Evolutionary conservation across 306 rosid genomes (phyloP), one percentile per base, ranked within the genome.

Genomic region (Glycyrrhiza uralensis): DNA sequence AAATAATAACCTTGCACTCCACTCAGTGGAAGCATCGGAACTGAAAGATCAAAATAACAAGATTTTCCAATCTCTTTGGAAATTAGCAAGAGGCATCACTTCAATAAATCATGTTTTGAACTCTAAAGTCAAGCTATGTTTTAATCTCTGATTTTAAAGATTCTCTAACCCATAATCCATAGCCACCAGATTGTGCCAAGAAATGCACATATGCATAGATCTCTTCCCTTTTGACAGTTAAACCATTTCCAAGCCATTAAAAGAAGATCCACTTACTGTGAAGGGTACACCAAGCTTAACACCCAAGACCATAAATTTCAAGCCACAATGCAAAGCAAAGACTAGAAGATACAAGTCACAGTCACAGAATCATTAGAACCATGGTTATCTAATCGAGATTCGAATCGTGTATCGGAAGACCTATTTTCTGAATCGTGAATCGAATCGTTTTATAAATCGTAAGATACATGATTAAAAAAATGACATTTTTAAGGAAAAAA

Each of bases 221-320:
- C 46, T 32, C 69, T 59, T 17, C 33, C n/a, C 36, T 55, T 54
- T 55, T 54, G 42, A 35, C 14, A 41, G 41, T 30, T 56, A 42
- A 56, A 41, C 20, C 20, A 18, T 26, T 17, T 39, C 22, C 29
- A 45, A 41, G 28, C 55, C 10, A 49, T 69, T 24, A 36, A 24
- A 4, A 26, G 38, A 22, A 47, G 57, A 57, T 56, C 41, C 5
- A 1, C 15, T 51, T 61, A 29, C 39, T 7, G 50, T 45, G 29
- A 19, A 69, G 8, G 12, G 72, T 41, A 41, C 32, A 41, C 49
- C 46, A 59, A 24, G 38, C 54, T 58, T 50, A 58, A 69, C 29
- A 77, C 22, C 59, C 30, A 38, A 35, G 39, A 44, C 38, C 75
- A 55, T 35, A 41, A 45, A 49, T 55, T 20, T 11, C 32, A 76